Percentiles rank a stretch among this genome's conserved stretches.
phyloP scores from a whole-genome alignment of 2,329 filamentous ascomycete species.

The Cercospora zeina region DNA sequence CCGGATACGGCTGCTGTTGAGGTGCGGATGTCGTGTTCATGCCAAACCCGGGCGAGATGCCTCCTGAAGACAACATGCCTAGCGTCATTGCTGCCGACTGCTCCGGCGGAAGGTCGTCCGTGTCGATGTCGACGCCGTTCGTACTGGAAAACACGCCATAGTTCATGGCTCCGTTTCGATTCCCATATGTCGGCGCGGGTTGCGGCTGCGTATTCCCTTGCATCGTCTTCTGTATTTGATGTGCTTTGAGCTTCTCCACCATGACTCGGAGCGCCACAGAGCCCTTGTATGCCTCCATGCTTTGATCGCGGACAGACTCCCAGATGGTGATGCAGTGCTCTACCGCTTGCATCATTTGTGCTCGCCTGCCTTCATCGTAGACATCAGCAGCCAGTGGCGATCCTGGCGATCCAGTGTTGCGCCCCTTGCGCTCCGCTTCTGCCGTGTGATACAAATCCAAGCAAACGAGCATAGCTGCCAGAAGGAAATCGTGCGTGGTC shows the following conservation, averaged over 20 bases:
- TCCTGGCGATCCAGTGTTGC: slow-evolving; percentile 32
- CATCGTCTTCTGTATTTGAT: slow-evolving; percentile 35
- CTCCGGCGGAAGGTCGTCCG: slow-evolving; percentile 61
- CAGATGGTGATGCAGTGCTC: slow-evolving; percentile 76
- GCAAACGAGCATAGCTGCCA: slow-evolving; percentile 80
- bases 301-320: slow-evolving; percentile 72
- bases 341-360: slow-evolving; percentile 74
- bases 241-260: slow-evolving; percentile 70
- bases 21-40: slow-evolving; percentile 28
- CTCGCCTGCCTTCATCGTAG: slow-evolving; percentile 53
- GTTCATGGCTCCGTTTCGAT: slow-evolving; percentile 19
- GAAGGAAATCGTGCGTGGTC: slow-evolving; percentile 79
- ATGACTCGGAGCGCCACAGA: slow-evolving; percentile 78
- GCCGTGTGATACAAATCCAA: slow-evolving; percentile 76
- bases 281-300: slow-evolving; percentile 89
- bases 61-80: slow-evolving; percentile 66
- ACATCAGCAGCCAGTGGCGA: slow-evolving; percentile 40
- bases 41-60: slow-evolving; percentile 51
- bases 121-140: slow-evolving; percentile 42
- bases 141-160: slow-evolving; percentile 41
- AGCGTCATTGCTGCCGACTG: slow-evolving; percentile 68
- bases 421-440: slow-evolving; percentile 44
- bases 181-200: slow-evolving; percentile 9
- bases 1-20: slow-evolving; percentile 33
- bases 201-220: slow-evolving; percentile 24